Conservation (phyloP, 345 rosid genomes). For the Bruguiera gymnorhiza region DNA sequence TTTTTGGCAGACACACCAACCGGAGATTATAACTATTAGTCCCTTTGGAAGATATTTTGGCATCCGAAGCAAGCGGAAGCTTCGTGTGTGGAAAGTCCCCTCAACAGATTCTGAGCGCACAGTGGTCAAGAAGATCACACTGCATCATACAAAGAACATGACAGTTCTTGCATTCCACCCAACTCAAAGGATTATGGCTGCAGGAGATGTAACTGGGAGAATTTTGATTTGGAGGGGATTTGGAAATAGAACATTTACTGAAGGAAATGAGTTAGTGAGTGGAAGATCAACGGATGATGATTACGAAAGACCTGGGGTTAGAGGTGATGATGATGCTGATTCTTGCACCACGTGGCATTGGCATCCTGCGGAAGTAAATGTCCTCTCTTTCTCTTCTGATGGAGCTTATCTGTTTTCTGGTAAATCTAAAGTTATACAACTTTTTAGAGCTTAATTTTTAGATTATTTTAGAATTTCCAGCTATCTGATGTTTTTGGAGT, state of each 20-base stretch:
- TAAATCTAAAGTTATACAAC: constrained; percentile 18
- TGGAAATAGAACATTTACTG: constrained; percentile 54
- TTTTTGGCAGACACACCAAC: constrained; percentile 53
- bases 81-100: constrained; percentile 74
- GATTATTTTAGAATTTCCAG: not conserved
- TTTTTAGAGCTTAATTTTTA: not conserved
- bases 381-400: constrained; percentile 80
- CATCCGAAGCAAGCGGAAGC: constrained; percentile 47
- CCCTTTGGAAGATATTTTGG: constrained; percentile 67
- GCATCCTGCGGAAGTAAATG: constrained; percentile 72
- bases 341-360: constrained; percentile 93
- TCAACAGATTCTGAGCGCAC: constrained; percentile 41
- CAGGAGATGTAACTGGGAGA: constrained; percentile 92
- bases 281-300: constrained; percentile 28
- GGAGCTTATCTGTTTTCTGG: constrained; percentile 91
- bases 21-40: constrained; percentile 54
- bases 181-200: constrained; percentile 68
- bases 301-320: constrained; percentile 86
- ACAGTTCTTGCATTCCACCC: constrained; percentile 79
- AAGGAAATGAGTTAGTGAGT: constrained; percentile 22
- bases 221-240: constrained; percentile 84
- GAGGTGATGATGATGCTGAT: constrained; percentile 89
- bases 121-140: constrained; percentile 47
- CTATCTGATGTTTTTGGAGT: constrained; percentile 6
- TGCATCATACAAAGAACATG: constrained; percentile 81